Evolutionary conservation across 306 rosid species (phyloP).

Genomic region (Cicer cuneatum): DNA sequence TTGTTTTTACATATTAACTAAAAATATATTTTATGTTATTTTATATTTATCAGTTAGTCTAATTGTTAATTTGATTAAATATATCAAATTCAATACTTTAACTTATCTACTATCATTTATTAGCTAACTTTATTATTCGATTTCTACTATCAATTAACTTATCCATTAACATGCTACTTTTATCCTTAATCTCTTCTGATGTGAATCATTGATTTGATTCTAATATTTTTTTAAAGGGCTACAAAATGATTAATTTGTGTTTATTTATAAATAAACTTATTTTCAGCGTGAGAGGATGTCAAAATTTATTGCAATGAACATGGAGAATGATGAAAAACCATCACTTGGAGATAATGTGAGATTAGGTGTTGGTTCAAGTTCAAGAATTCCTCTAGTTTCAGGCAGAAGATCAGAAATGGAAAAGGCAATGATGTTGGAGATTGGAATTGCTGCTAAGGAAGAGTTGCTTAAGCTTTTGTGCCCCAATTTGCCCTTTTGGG

Average conservation of each 20-base stretch:
- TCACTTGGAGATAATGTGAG: constrained; percentile 7
- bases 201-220: background rate
- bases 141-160: too few relatives aligned
- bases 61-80: too few relatives aligned
- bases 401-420: too few relatives aligned
- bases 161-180: too few relatives aligned
- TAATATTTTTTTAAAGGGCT: background rate
- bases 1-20: too few relatives aligned
- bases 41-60: too few relatives aligned
- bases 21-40: too few relatives aligned
- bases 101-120: too few relatives aligned
- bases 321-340: background rate
- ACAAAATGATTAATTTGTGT: background rate
- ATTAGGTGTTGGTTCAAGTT: background rate
- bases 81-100: too few relatives aligned
- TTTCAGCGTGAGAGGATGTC: background rate
- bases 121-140: too few relatives aligned
- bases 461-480: constrained; percentile 55
- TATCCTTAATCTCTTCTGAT: too few relatives aligned
- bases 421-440: constrained; percentile 41
- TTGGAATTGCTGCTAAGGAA: constrained; percentile 51
- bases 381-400: constrained; percentile 6
- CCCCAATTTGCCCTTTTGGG: constrained; percentile 63
- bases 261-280: background rate
- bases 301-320: background rate